Base-by-base conservation (phyloP, 2,329 filamentous ascomycete species). In the Dactylellina cionopaga region DNA sequence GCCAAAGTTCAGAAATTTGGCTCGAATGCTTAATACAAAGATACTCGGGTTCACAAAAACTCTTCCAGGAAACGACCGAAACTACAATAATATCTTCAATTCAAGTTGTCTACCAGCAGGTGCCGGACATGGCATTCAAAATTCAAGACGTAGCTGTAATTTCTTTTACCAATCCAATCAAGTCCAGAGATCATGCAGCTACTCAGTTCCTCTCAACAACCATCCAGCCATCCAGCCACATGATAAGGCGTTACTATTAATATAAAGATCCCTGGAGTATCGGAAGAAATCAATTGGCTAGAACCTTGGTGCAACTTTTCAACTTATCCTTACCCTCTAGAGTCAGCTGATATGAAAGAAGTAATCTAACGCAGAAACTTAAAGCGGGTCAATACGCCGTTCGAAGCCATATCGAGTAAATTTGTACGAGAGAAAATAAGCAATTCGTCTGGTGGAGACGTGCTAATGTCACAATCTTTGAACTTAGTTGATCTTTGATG, bases 51-150 rank as follows among this genome's bases (percentile, higher is more conserved):
- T 15, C 19, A 58, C 29, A 10, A 19, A 33, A 9, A 1, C 5
- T 47, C n/a, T n/a, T n/a, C n/a, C n/a, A n/a, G n/a, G n/a, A n/a
- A n/a, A n/a, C n/a, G n/a, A n/a, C n/a, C n/a, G n/a, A 54, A 55
- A 64, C 49, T 64, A 24, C 59, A 51, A 52, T 46, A 51, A 37
- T 43, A n/a, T n/a, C n/a, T n/a, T n/a, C n/a, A n/a, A n/a, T n/a
- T n/a, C n/a, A n/a, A n/a, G n/a, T n/a, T n/a, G n/a, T n/a, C n/a
- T n/a, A n/a, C n/a, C n/a, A n/a, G n/a, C n/a, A n/a, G n/a, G n/a
- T n/a, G n/a, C n/a, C n/a, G n/a, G n/a, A n/a, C n/a, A n/a, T n/a
- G n/a, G n/a, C n/a, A n/a, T n/a, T n/a, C n/a, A n/a, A n/a, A n/a
- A n/a, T n/a, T n/a, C n/a, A n/a, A n/a, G n/a, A n/a, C n/a, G n/a